These are phyloP conservation scores for Eutrema heterophyllum DNA, from an alignment of 345 rosid genomes.

Conservation along the genomic window DNA sequence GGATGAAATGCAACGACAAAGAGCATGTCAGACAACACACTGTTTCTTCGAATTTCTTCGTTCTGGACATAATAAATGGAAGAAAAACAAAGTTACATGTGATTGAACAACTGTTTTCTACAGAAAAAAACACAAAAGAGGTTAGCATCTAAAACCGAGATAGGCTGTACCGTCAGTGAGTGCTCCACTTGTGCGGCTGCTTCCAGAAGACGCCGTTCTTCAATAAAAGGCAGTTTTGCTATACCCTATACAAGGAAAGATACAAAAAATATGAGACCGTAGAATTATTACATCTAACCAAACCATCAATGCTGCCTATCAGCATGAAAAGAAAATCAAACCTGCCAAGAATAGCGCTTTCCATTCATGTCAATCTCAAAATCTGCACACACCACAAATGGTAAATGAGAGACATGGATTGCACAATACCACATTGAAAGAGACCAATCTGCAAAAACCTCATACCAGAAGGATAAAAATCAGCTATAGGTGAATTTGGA, in stretches of 20 bases:
- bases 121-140: not conserved
- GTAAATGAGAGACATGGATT: slow-evolving; percentile 9
- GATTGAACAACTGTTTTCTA: not conserved
- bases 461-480: slow-evolving; percentile 85
- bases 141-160: not conserved
- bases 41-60: slow-evolving; percentile 83
- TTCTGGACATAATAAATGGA: slow-evolving; percentile 37
- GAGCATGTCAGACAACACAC: slow-evolving; percentile 68
- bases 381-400: slow-evolving; percentile 46
- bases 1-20: slow-evolving; percentile 73
- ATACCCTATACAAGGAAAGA: slow-evolving; percentile 51
- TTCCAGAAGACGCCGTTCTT: slow-evolving; percentile 73
- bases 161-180: slow-evolving; percentile 57
- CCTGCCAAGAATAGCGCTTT: slow-evolving; percentile 94
- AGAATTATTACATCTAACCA: not conserved
- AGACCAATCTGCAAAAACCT: slow-evolving; percentile 1
- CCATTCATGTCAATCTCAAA: slow-evolving; percentile 95
- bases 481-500: slow-evolving; percentile 73
- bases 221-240: slow-evolving; percentile 88
- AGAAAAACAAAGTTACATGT: not conserved
- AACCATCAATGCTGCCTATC: not conserved
- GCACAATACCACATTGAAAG: slow-evolving; percentile 3
- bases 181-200: slow-evolving; percentile 64
- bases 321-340: slow-evolving; percentile 24
- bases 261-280: not conserved